phyloP scores from a whole-genome alignment of 129 eudicot species.

The Ambrosia artemisiifolia region DNA sequence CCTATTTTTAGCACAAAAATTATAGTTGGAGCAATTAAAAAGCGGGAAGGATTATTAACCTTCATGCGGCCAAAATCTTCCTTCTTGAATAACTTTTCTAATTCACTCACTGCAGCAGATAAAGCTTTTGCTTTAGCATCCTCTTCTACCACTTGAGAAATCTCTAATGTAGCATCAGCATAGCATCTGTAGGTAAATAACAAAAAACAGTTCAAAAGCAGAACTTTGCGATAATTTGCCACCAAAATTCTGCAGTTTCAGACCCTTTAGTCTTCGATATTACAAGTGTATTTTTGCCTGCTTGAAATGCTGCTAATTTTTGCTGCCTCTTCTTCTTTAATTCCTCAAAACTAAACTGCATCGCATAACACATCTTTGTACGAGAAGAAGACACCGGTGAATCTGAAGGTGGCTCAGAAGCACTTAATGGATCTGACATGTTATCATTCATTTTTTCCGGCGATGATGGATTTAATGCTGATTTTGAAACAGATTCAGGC shows the following conservation, averaged over 20 bases:
- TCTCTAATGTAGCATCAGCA: slow-evolving; percentile 71
- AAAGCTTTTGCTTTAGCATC: slow-evolving; percentile 72
- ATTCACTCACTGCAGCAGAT: slow-evolving; percentile 85
- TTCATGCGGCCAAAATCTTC: slow-evolving; percentile 82
- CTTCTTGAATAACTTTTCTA: slow-evolving; percentile 85
- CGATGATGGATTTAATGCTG: slow-evolving; percentile 28
- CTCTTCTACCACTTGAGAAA: slow-evolving; percentile 57
- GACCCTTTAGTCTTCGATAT: slow-evolving; percentile 44
- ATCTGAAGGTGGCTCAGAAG: slow-evolving; percentile 41
- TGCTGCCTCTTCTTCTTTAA: slow-evolving; percentile 61
- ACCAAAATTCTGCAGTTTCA: not conserved
- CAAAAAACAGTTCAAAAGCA: slow-evolving; percentile 20
- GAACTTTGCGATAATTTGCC: not conserved
- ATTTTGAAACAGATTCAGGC: slow-evolving; percentile 28
- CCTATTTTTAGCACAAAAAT: too few species aligned
- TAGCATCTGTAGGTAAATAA: slow-evolving; percentile 46
- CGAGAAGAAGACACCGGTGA: slow-evolving; percentile 42
- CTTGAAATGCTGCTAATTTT: slow-evolving; percentile 49
- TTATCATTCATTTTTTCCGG: slow-evolving; percentile 27
- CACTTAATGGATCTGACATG: slow-evolving; percentile 26
- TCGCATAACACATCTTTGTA: slow-evolving; percentile 42
- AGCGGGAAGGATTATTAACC: slow-evolving; percentile 37
- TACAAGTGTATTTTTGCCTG: slow-evolving; percentile 28
- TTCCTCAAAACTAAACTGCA: slow-evolving; percentile 72
- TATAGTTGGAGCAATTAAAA: not conserved